phyloP scores from a whole-genome alignment of 805 yeast species.

The Ogataea henricii region DNA sequence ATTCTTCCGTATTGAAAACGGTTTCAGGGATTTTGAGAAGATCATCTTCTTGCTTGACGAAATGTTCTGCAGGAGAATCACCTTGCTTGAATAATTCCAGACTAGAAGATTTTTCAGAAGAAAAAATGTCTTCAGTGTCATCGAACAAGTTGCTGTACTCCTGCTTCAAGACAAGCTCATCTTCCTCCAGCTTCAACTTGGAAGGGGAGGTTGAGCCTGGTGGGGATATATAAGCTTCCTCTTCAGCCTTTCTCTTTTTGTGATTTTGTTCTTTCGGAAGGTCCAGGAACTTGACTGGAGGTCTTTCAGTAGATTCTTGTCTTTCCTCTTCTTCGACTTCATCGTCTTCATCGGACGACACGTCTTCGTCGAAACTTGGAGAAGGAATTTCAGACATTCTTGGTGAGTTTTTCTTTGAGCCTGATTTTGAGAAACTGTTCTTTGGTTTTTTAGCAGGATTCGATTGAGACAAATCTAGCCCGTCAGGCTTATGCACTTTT shows the following conservation, averaged over 20 bases:
- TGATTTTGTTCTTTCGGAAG: conserved; percentile 5
- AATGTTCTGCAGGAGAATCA: conserved; percentile 18
- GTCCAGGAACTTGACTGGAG: background rate
- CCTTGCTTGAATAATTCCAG: conserved; percentile 31
- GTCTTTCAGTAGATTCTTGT: conserved; percentile 8
- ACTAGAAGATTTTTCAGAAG: conserved; percentile 23
- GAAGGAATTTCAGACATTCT: conserved; percentile 22
- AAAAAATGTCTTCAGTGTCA: conserved; percentile 26
- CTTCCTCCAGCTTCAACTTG: conserved; percentile 31
- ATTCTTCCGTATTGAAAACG: conserved; percentile 15
- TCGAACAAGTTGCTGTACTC: conserved; percentile 32
- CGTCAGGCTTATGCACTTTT: conserved; percentile 29
- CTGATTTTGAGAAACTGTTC: conserved; percentile 9
- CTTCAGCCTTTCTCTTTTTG: conserved; percentile 23
- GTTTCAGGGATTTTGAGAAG: conserved; percentile 18
- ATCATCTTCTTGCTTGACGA: conserved; percentile 23
- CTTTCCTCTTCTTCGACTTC: conserved; percentile 20
- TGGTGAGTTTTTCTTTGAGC: conserved; percentile 5
- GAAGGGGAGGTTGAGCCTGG: conserved; percentile 36
- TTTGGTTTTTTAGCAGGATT: conserved; percentile 24
- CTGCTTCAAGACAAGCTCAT: conserved; percentile 27
- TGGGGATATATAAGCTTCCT: conserved; percentile 29
- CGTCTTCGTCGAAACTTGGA: conserved; percentile 26
- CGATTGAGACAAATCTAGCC: conserved; percentile 27
- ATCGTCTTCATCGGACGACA: conserved; percentile 27